Percentiles rank a stretch among this genome's conserved stretches.
These are phyloP conservation scores for Diaporthe citrichinensis DNA, from an alignment of 2,329 filamentous ascomycete genomes.

Conservation along the genomic window DNA sequence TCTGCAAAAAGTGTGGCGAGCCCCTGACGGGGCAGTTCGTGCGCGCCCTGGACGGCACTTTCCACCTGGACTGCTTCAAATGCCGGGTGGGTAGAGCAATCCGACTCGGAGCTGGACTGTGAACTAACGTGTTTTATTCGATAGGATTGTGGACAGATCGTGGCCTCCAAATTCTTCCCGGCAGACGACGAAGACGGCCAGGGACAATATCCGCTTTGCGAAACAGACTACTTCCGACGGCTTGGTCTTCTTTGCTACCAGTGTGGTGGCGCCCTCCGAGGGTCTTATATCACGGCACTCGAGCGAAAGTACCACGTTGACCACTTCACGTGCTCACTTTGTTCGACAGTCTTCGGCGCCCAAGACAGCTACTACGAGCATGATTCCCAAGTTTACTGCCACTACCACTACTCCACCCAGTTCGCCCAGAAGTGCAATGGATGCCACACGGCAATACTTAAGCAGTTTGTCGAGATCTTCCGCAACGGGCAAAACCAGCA, in stretches of 20 bases:
- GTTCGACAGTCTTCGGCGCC: conserved; percentile 96
- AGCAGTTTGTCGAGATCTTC: conserved; percentile 99
- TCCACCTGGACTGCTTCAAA: conserved; percentile 97
- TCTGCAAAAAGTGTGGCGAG: conserved; percentile 90
- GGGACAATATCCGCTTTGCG: conserved; percentile 93
- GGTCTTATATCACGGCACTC: conserved; percentile 97
- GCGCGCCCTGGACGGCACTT: conserved; percentile 91
- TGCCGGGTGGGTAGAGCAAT: conserved; percentile 79
- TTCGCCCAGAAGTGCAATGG: conserved; percentile 97
- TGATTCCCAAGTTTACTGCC: conserved; percentile 95
- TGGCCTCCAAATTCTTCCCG: conserved; percentile 99
- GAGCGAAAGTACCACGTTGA: conserved; percentile 99
- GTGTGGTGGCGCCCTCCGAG: conserved; percentile 91
- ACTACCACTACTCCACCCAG: conserved; percentile 98
- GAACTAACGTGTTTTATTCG: conserved; percentile 44
- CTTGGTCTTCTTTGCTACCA: conserved; percentile 92
- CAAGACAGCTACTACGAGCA: conserved; percentile 99
- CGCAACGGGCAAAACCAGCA: conserved; percentile 98
- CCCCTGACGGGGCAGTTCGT: conserved; percentile 95
- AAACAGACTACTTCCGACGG: conserved; percentile 96
- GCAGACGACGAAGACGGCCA: conserved; percentile 90
- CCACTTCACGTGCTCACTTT: conserved; percentile 98
- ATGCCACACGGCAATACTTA: conserved; percentile 96
- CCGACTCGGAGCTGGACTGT: conserved; percentile 18
- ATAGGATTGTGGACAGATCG: conserved; percentile 96